Evolutionary conservation across 2,329 filamentous ascomycete genomes (phyloP).

Genomic region (Beauveria bassiana): DNA sequence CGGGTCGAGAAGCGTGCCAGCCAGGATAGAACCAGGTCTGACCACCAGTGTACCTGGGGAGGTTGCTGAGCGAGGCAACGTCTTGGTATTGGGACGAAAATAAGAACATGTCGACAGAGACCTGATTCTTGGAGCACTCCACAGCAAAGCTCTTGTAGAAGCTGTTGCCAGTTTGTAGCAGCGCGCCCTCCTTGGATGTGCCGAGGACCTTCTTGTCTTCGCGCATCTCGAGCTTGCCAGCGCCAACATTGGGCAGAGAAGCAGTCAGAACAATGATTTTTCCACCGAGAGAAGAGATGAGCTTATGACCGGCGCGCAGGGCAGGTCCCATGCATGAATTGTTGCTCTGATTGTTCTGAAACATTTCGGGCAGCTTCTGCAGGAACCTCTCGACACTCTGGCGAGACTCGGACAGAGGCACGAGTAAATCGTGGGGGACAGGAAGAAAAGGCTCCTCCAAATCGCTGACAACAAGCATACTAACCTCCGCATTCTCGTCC

Average conservation of each 20-base stretch:
- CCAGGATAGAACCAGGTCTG: slow-evolving; percentile 98
- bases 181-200: slow-evolving; percentile 79
- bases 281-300: slow-evolving; percentile 88
- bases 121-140: slow-evolving; percentile 97
- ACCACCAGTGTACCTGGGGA: slow-evolving; percentile 91
- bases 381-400: slow-evolving; percentile 89
- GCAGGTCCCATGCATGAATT: slow-evolving; percentile 94
- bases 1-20: slow-evolving; percentile 88
- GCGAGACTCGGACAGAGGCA: slow-evolving; percentile 81
- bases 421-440: slow-evolving; percentile 83
- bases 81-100: slow-evolving; percentile 97
- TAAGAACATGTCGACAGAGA: slow-evolving; percentile 97
- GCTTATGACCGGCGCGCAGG: slow-evolving; percentile 84
- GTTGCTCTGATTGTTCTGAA: slow-evolving; percentile 84
- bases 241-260: slow-evolving; percentile 81
- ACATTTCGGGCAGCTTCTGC: slow-evolving; percentile 89
- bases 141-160: slow-evolving; percentile 99
- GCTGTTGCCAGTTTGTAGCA: slow-evolving; percentile 86
- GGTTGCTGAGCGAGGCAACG: slow-evolving; percentile 89
- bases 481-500: slow-evolving; percentile 75
- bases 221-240: slow-evolving; percentile 83
- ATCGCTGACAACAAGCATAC: slow-evolving; percentile 90
- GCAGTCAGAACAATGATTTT: slow-evolving; percentile 91
- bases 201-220: slow-evolving; percentile 95
- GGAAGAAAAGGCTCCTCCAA: slow-evolving; percentile 94